A percentile compares a stretch with the other conserved stretches of the same genome.
phyloP scores from a whole-genome alignment of 495 filamentous ascomycete genomes.

The Podospora tetraspora region DNA sequence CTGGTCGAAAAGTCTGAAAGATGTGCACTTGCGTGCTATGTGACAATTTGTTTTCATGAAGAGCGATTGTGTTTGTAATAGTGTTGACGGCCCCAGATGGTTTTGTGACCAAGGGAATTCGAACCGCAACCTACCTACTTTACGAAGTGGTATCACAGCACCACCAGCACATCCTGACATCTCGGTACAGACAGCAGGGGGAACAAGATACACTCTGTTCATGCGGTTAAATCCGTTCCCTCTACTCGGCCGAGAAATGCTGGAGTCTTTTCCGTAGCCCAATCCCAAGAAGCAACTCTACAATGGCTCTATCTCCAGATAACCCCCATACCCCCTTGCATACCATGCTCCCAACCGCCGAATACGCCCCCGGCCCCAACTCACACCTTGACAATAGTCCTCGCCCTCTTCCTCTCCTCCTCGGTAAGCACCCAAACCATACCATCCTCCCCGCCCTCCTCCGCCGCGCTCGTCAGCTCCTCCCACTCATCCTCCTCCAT shows the following conservation, averaged over 20 bases:
- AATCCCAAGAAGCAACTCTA: not conserved
- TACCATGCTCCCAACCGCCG: not conserved
- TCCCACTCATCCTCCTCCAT: slow-evolving; percentile 99
- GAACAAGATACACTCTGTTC: not conserved
- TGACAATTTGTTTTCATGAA: no score
- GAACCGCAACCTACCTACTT: no score
- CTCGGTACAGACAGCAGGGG: no score
- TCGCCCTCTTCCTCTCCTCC: slow-evolving; percentile 50
- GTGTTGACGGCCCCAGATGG: no score
- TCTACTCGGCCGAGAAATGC: not conserved
- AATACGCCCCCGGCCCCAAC: not conserved
- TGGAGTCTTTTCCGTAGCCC: not conserved
- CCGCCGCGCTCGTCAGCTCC: slow-evolving; percentile 42
- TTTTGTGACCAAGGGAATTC: no score
- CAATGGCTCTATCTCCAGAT: not conserved
- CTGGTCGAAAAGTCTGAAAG: not conserved
- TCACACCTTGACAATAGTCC: slow-evolving; percentile 40
- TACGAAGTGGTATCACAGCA: no score
- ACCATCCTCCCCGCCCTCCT: slow-evolving; percentile 35
- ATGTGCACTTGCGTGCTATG: not conserved
- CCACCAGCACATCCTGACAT: no score
- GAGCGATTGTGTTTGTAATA: no score
- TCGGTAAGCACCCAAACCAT: slow-evolving; percentile 51
- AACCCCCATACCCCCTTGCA: not conserved
- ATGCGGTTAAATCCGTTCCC: not conserved